Conservation (phyloP, 2,329 filamentous ascomycete genomes). For the Scedosporium boydii region DNA sequence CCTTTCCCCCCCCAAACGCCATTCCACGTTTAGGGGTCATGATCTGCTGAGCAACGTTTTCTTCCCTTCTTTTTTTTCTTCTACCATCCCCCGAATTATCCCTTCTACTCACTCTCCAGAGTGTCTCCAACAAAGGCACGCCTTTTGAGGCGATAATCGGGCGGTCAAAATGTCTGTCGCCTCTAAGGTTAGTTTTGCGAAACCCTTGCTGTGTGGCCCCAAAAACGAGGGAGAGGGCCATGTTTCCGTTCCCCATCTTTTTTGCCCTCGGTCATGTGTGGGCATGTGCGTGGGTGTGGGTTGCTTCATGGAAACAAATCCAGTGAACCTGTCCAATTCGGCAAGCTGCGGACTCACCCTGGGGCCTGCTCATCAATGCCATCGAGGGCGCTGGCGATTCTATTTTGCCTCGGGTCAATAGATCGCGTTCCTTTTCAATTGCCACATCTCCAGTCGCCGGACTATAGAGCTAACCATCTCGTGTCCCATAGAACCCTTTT, state of each 20-base stretch:
- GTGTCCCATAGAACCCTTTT: slow-evolving; percentile 69
- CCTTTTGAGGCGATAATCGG: slow-evolving; percentile 43
- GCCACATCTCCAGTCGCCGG: slow-evolving; percentile 15
- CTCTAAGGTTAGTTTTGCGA: slow-evolving; percentile 41
- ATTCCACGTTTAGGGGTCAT: slow-evolving; percentile 4
- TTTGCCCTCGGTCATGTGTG: neutral
- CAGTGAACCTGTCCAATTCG: no score
- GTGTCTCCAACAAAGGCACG: slow-evolving; percentile 21
- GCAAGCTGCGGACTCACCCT: no score
- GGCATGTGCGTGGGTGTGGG: no score
- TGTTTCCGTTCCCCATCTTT: neutral
- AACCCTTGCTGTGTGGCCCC: neutral
- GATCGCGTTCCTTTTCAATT: neutral
- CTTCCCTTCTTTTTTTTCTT: neutral
- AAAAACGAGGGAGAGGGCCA: neutral
- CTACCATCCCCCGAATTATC: neutral
- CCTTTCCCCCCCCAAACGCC: neutral
- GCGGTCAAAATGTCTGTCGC: slow-evolving; percentile 53
- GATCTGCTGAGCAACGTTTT: slow-evolving; percentile 7
- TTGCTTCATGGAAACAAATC: no score
- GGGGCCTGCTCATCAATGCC: no score
- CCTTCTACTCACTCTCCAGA: slow-evolving; percentile 4
- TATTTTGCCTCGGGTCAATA: neutral
- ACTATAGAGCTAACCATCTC: slow-evolving; percentile 11
- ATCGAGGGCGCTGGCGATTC: no score